Conservation (phyloP, 2,329 filamentous ascomycete species). For the Diaporthe capsici region DNA sequence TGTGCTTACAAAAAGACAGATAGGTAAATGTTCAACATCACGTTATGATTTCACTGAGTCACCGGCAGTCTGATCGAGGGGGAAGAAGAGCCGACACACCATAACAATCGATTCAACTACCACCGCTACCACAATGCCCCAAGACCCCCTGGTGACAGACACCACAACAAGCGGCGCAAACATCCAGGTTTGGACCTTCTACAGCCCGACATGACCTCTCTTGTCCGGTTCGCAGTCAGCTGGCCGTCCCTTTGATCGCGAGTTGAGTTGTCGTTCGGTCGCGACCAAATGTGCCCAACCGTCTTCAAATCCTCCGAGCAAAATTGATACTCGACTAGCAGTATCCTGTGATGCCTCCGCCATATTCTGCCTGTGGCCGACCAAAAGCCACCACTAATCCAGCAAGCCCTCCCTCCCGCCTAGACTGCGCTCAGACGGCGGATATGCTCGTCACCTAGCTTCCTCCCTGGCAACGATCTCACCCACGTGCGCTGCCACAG, state of each 20-base stretch:
- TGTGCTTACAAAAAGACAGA: not conserved
- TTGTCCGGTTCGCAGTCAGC: conserved; percentile 4
- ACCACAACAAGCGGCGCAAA: conserved; percentile 18
- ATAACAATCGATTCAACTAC: conserved; percentile 36
- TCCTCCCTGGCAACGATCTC: not conserved
- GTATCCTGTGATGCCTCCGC: conserved; percentile 35
- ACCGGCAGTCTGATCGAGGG: not conserved
- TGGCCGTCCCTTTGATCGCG: conserved; percentile 20
- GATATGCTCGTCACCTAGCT: not conserved
- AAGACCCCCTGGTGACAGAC: conserved; percentile 18
- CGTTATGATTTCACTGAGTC: not conserved
- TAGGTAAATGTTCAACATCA: not conserved
- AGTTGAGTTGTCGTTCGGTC: conserved; percentile 12
- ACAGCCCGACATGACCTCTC: conserved; percentile 7
- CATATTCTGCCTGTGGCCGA: conserved; percentile 15
- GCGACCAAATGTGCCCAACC: conserved; percentile 10
- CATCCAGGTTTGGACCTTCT: conserved; percentile 3
- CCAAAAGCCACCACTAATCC: not conserved
- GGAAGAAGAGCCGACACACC: not conserved
- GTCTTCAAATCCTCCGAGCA: conserved; percentile 10
- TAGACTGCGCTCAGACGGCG: conserved; percentile 5
- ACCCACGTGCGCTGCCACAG: not conserved
- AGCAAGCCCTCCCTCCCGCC: conserved; percentile 21
- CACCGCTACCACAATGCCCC: conserved; percentile 33
- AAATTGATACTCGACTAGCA: conserved; percentile 27